phyloP scores from a whole-genome alignment of 116 monocot species.

The Papilionanthe hybrid region DNA sequence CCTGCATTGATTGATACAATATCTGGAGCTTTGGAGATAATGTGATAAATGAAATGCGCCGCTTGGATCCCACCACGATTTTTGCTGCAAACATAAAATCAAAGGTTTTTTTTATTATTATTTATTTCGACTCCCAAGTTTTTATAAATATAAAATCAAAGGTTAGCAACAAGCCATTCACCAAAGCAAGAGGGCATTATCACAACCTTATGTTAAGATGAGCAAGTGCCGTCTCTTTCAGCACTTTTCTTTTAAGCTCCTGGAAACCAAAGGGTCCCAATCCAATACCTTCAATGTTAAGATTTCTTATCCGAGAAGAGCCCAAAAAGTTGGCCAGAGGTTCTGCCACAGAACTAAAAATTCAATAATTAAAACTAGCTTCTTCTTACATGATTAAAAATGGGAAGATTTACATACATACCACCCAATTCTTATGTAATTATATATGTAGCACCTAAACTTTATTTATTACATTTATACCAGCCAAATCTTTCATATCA shows the following conservation, averaged over 20 bases:
- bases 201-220: constrained; percentile 78
- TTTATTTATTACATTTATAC: no score
- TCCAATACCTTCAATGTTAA: constrained; percentile 87
- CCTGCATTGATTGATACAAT: constrained; percentile 53
- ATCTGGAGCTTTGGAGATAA: constrained; percentile 51
- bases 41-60: constrained; percentile 50
- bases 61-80: constrained; percentile 71
- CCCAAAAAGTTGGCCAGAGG: constrained; percentile 58
- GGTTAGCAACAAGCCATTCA: background rate
- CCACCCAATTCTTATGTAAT: no score
- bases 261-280: constrained; percentile 65
- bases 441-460: no score
- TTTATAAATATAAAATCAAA: background rate
- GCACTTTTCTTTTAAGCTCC: constrained; percentile 53
- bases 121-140: no score
- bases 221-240: constrained; percentile 34
- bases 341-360: constrained; percentile 56
- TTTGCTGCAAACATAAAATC: constrained; percentile 44
- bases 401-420: background rate
- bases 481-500: no score
- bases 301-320: constrained; percentile 33
- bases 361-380: constrained; percentile 2
- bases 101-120: no score
- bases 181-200: background rate
- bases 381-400: background rate